These are phyloP conservation scores for Jamesozyma jinghongensis DNA, from an alignment of 805 yeast genomes.

Conservation along the genomic window DNA sequence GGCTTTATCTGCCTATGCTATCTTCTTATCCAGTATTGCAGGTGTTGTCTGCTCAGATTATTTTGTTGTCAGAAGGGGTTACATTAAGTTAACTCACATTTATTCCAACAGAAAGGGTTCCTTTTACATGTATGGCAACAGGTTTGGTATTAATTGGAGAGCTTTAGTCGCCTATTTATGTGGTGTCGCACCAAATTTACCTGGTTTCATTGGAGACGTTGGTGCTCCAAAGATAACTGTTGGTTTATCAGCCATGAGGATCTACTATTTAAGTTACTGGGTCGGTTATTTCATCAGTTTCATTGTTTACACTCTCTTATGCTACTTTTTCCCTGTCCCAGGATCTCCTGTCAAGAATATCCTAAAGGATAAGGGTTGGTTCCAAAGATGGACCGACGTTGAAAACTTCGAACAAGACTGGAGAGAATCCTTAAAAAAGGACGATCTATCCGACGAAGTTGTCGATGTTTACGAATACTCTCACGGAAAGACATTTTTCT, in stretches of 20 bases:
- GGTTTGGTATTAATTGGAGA: conserved; percentile 63
- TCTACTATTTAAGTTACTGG: conserved; percentile 65
- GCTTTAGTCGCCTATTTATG: conserved; percentile 56
- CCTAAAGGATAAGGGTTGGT: conserved; percentile 48
- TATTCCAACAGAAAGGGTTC: conserved; percentile 37
- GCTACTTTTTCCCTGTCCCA: conserved; percentile 44
- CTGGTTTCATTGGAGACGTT: conserved; percentile 40
- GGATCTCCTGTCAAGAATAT: conserved; percentile 34
- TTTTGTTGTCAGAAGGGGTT: conserved; percentile 61
- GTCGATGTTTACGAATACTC: conserved; percentile 12
- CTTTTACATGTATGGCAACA: conserved; percentile 45
- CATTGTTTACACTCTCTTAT: conserved; percentile 44
- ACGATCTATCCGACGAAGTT: conserved; percentile 12
- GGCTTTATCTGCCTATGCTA: conserved; percentile 71
- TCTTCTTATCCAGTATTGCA: conserved; percentile 77
- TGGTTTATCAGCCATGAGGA: conserved; percentile 62
- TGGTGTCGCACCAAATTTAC: conserved; percentile 34
- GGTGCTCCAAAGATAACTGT: conserved; percentile 44
- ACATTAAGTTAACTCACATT: conserved; percentile 50
- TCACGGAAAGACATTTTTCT: conserved; percentile 10
- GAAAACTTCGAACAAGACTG: conserved; percentile 46
- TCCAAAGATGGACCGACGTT: conserved; percentile 51
- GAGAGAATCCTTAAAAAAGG: conserved; percentile 12
- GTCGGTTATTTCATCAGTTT: conserved; percentile 61
- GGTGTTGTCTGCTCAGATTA: conserved; percentile 69